phyloP scores from a whole-genome alignment of 2,329 filamentous ascomycete genomes.

The Hymenoscyphus fraxineus region DNA sequence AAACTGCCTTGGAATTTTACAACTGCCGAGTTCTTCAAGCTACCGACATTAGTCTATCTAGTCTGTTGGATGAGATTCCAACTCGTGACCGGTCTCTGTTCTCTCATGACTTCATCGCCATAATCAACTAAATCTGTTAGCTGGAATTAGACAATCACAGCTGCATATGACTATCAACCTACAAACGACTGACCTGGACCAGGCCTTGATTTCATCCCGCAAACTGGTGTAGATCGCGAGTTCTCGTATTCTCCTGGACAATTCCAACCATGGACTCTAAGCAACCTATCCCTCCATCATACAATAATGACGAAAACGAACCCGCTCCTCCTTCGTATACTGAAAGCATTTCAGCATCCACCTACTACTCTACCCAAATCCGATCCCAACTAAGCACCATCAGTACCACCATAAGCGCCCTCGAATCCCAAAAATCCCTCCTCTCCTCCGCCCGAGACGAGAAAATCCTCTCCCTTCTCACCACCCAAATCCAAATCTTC shows the following conservation, averaged over 20 bases:
- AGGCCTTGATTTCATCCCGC: not conserved
- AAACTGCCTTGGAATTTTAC: not conserved
- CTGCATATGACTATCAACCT: not conserved
- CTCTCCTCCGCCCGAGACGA: conserved; percentile 28
- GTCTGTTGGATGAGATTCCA: not conserved
- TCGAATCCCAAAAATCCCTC: conserved; percentile 22
- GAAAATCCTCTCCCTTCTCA: conserved; percentile 29
- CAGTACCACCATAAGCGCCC: conserved; percentile 23
- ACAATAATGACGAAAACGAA: conserved; percentile 14
- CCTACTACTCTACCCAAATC: conserved; percentile 29
- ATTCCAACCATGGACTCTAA: conserved; percentile 25
- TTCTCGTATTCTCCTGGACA: not conserved
- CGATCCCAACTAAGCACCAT: conserved; percentile 26
- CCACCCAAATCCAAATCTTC: conserved; percentile 28
- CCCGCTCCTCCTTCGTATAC: conserved; percentile 27
- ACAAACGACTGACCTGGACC: not conserved
- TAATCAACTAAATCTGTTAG: not conserved
- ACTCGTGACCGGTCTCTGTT: not conserved
- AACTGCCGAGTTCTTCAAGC: not conserved
- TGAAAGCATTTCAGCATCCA: conserved; percentile 20
- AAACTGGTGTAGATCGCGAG: not conserved
- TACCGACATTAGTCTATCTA: not conserved
- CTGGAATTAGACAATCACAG: not conserved
- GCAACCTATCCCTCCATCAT: conserved; percentile 1
- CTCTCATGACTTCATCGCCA: not conserved